Evolutionary conservation across 2,329 filamentous ascomycete genomes (phyloP), one percentile per base, ranked within the genome.

Genomic region (Aspergillus viridinutans): DNA sequence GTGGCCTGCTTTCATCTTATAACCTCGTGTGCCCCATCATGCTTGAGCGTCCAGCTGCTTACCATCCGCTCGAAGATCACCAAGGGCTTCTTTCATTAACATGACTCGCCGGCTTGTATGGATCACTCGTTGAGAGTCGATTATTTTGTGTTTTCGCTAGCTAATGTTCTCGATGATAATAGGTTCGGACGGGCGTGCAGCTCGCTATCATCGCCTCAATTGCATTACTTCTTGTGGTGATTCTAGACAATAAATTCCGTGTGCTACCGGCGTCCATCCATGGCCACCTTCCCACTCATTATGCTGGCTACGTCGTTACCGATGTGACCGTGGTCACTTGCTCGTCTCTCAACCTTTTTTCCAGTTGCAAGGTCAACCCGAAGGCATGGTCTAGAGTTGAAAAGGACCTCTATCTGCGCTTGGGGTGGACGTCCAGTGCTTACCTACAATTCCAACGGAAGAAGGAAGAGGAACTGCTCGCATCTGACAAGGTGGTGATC

Each of bases 191-290:
- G 62, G 84, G 88, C 69, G 80, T 89, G 71, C 90, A 97, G 82
- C 85, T 94, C 69, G 80, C 83, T 62, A 80, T 85, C 56, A 80
- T 91, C 56, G 80, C 84, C 55, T 72, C 83, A 64, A 78, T 91
- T 68, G 84, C 88, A 64, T 79, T 93, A 64, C 70, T 92, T 66
- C 76, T 93, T 67, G 76, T 92, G 63, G 86, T 93, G 74, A 83
- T 96, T 73, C 86, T 96, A 78, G 92, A 97, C 77, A 90, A 87
- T 69, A 90, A 89, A 72, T 96, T 94, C 78, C 85, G 90, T 64
- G 89, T 97, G 58, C 85, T 97, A 38, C 92, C 92, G 45, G 86
- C 87, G 67, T 85, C 88, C 58, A 88, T 97, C 64, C 92, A 97
- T 80, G 89, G 86, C 72, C 90, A 93, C 74, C 85, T 96, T 68